phyloP scores from a whole-genome alignment of 2,329 filamentous ascomycete species.

The Aspergillus pseudoviridinutans region DNA sequence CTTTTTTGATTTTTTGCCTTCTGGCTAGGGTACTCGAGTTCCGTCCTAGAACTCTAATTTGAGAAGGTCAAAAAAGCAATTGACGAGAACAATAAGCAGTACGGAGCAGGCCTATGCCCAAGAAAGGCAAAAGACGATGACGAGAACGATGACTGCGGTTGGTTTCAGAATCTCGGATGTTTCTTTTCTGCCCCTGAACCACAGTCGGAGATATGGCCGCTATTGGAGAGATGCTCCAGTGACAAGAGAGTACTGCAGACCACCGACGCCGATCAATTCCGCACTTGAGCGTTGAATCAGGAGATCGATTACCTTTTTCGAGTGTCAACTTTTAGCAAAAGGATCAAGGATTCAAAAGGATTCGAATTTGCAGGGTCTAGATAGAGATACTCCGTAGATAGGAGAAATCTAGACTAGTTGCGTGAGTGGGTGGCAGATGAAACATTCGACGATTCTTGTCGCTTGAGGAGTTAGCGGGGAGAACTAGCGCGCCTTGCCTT shows the following conservation, averaged over 20 bases:
- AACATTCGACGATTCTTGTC: not conserved
- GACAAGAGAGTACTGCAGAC: too few species aligned
- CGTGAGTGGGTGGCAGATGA: not conserved
- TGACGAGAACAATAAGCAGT: not conserved
- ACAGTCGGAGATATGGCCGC: not conserved
- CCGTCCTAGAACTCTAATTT: not conserved
- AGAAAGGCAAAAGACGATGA: not conserved
- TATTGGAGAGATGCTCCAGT: not conserved
- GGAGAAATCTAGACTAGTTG: too few species aligned
- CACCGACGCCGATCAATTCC: not conserved
- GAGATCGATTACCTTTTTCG: not conserved
- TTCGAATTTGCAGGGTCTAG: too few species aligned
- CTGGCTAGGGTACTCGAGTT: not conserved
- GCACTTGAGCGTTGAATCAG: not conserved
- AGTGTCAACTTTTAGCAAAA: not conserved
- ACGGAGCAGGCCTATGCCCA: not conserved
- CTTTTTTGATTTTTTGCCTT: not conserved
- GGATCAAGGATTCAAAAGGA: not conserved
- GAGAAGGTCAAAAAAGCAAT: not conserved
- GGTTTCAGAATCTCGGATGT: constrained; percentile 7
- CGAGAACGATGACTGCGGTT: constrained; percentile 1
- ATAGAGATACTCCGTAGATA: too few species aligned
- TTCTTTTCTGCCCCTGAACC: not conserved
- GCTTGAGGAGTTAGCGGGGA: not conserved
- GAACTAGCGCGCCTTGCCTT: not conserved